Base-by-base conservation (phyloP, 2,329 filamentous ascomycete species). In the Capronia americana region DNA sequence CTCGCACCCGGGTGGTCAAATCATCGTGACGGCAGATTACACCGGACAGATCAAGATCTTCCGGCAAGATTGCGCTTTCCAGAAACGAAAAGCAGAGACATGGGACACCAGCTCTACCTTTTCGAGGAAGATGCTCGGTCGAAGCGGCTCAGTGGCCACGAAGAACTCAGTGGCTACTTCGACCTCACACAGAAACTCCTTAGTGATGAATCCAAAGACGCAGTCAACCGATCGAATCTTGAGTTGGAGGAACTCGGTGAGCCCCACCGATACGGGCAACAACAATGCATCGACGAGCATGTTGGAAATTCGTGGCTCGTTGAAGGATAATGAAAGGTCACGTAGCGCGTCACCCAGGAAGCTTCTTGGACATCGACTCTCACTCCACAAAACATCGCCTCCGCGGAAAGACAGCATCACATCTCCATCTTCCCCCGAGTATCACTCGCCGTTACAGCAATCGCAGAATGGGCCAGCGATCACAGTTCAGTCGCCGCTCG, bases 1-100 rank as follows among this genome's bases (percentile, higher is more conserved):
- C 6, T 85, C 85, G 17, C 95, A 99, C 75, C 81, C 83, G 14
- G 88, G 89, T 67, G 95, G 95, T 28, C 92, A 97, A 73, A 97
- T 99, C 69, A 89, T 99, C 63, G 87, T 98, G 57, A 96, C 94
- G 0, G 92, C 93, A 1, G 94, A 97, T 76, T 92, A 92, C 73
- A 88, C 88, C 0, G 95, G 95, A 41, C 87, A 88, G 28, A 95
- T 99, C 79, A 97, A 97, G 76, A 90, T 98, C 0, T 97, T 97
- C 75, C 87, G 95, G 23, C 94, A 98, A 77, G 95, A 99, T 76
- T 97, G 94, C 75, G 95, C 94, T 0, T 92, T 86, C 72, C 79
- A 84, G 57, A 97, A 96, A 78, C 88, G 94, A 4, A 85, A 87
- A 63, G 86, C 88, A 64, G 92, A 93, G 63, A 86, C 85, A 44